These are phyloP conservation scores for Lactarius pseudohatsudake DNA, from an alignment of 768 basidiomycete genomes.

Conservation along the genomic window DNA sequence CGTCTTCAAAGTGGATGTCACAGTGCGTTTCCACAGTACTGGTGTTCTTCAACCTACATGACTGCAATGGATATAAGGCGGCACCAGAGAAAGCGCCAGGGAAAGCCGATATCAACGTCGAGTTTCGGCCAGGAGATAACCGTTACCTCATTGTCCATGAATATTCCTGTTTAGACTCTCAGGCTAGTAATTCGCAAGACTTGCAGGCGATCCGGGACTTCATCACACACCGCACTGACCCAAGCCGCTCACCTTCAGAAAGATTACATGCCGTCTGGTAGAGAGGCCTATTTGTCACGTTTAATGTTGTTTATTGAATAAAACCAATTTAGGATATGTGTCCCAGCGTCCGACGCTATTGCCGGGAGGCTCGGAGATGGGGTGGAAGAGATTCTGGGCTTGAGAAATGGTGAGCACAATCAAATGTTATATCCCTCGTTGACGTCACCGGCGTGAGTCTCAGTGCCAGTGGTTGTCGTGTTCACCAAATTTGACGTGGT, in stretches of 20 bases:
- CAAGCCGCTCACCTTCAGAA: neutral
- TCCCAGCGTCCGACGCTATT: neutral
- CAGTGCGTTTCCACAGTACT: neutral
- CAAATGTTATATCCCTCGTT: neutral
- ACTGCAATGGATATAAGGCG: neutral
- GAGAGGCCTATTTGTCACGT: neutral
- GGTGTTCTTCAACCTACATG: neutral
- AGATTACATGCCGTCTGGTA: conserved; percentile 19
- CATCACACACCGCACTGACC: neutral
- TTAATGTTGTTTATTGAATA: neutral
- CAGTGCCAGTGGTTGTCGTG: conserved; percentile 15
- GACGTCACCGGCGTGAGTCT: too few species aligned
- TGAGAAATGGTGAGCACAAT: neutral
- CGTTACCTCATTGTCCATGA: conserved; percentile 13
- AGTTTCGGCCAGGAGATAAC: conserved; percentile 3
- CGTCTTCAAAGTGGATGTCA: too few species aligned
- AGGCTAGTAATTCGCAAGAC: neutral
- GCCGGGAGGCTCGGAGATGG: neutral
- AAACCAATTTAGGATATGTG: neutral
- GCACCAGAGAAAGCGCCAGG: neutral
- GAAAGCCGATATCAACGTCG: conserved; percentile 1
- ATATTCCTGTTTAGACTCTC: conserved; percentile 1
- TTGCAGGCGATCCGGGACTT: conserved; percentile 2
- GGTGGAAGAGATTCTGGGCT: neutral
- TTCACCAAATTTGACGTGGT: conserved; percentile 17